Base-by-base conservation (phyloP, 1,139 yeast species). In the Diutina pseudorugosa region DNA sequence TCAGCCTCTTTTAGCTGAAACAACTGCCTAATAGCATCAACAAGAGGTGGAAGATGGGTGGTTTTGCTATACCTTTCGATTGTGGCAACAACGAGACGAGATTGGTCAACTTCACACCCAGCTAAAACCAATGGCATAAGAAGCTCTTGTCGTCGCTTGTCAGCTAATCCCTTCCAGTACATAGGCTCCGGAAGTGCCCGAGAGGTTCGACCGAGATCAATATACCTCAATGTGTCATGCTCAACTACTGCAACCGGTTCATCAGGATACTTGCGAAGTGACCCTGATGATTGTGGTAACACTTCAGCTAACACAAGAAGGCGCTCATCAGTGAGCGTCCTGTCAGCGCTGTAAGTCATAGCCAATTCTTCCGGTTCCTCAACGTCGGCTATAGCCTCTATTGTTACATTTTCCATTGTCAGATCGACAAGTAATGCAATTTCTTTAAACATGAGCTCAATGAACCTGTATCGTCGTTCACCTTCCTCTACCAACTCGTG, bases 1-100 rank as follows among this genome's bases (percentile, higher is more conserved):
- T 58, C 49, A 56, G 56, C 14, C 59, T 50, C 19, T 42, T 36
- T 0, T 64, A 53, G 16, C 54, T 45, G 20, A 66, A 59, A 2
- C 62, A 62, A n/a, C 55, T 54, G 16, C 19, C 42, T 12, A 55
- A 50, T 44, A 57, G 60, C 41, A 51, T 42, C 21, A 53, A 55
- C 19, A 57, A 33, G 3, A 30, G 36, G 19, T 7, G 12, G 11
- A 20, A 14, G 3, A 16, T 19, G 8, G 25, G 25, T 2, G n/a
- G n/a, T 6, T 6, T 23, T 43, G 33, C 30, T 43, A 20, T 42
- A 42, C 7, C 25, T 6, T 19, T 42, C 45, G 3, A 42, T 12
- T 2, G 23, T 18, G 18, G 47, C 47, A 4, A 12, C 33, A 33
- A 43, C n/a, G 11, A 43, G 47, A 14, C 47, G 23, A 12, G 11